A percentile compares a stretch with the other conserved stretches of the same genome.
Conservation (phyloP, 1,284 basidiomycete species). For the Afroboletus lepidellus region DNA sequence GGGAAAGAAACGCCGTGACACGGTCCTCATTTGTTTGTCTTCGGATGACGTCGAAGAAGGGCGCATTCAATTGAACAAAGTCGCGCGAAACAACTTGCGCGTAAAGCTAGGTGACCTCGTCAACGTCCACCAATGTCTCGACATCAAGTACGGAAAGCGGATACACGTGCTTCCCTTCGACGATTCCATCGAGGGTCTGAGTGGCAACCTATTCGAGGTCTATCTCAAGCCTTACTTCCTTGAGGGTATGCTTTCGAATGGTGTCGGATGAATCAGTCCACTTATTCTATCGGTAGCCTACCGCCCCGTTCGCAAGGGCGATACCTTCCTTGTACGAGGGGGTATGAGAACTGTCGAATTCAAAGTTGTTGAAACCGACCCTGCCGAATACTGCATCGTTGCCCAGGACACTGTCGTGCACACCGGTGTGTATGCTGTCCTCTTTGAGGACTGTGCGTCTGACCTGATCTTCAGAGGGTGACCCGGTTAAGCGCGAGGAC, state of each 20-base stretch:
- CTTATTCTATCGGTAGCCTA: constrained; percentile 59
- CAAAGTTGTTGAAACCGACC: constrained; percentile 96
- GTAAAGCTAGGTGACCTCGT: constrained; percentile 97
- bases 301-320: constrained; percentile 92
- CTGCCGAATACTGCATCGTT: constrained; percentile 94
- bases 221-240: constrained; percentile 99
- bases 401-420: constrained; percentile 97
- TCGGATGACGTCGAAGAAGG: constrained; percentile 97
- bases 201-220: constrained; percentile 98
- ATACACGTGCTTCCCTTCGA: constrained; percentile 97
- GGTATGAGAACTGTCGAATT: constrained; percentile 99
- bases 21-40: constrained; percentile 93
- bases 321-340: constrained; percentile 98
- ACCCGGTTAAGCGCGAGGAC: constrained; percentile 98
- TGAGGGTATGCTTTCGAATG: constrained; percentile 60
- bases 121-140: constrained; percentile 92
- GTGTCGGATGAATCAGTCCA: background rate
- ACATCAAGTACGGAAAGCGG: constrained; percentile 99
- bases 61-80: constrained; percentile 98
- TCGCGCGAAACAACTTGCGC: constrained; percentile 96
- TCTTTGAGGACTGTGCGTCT: constrained; percentile 10
- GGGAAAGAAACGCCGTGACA: constrained; percentile 94
- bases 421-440: constrained; percentile 53
- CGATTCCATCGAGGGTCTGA: constrained; percentile 96
- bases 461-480: constrained; percentile 69